Conservation (phyloP, 805 yeast genomes). For the Metschnikowia picachoensis region DNA sequence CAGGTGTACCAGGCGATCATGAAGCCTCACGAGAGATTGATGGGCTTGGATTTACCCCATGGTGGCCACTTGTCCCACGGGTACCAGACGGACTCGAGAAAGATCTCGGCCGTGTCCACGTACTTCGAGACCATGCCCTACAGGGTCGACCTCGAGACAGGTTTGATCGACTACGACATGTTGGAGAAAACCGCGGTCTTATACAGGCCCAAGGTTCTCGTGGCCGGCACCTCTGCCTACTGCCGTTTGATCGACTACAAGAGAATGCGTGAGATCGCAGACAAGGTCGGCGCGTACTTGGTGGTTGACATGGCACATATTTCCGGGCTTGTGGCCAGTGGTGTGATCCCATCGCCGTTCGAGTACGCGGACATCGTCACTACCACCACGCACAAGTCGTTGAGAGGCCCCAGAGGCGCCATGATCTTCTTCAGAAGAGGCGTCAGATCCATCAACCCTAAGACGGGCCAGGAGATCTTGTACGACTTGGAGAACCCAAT, state of each 20-base stretch:
- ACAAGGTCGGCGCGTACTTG: slow-evolving; percentile 94
- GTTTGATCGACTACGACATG: slow-evolving; percentile 93
- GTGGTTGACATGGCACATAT: slow-evolving; percentile 98
- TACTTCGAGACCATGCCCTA: slow-evolving; percentile 99
- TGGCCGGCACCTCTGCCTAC: slow-evolving; percentile 98
- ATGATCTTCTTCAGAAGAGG: slow-evolving; percentile 99
- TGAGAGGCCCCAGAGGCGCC: slow-evolving; percentile 99
- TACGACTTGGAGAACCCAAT: slow-evolving; percentile 93
- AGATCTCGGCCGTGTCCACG: slow-evolving; percentile 92
- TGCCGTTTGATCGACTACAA: slow-evolving; percentile 94
- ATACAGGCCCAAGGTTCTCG: slow-evolving; percentile 93
- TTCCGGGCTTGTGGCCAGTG: slow-evolving; percentile 93
- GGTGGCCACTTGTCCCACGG: slow-evolving; percentile 99
- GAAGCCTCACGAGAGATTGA: slow-evolving; percentile 93
- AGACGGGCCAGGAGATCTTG: slow-evolving; percentile 85
- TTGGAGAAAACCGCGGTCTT: slow-evolving; percentile 85
- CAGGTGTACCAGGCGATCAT: slow-evolving; percentile 94
- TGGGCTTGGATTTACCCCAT: slow-evolving; percentile 98
- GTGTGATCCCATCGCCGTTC: slow-evolving; percentile 93
- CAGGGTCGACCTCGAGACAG: slow-evolving; percentile 88
- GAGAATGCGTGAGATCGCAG: slow-evolving; percentile 95
- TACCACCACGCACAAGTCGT: slow-evolving; percentile 96
- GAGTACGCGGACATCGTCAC: slow-evolving; percentile 97
- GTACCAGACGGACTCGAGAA: slow-evolving; percentile 89
- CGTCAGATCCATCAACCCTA: slow-evolving; percentile 71